Evolutionary conservation across 1,284 basidiomycete genomes (phyloP), one percentile per base, ranked within the genome.

Genomic region (Ceratorhiza oryzae-sativae): DNA sequence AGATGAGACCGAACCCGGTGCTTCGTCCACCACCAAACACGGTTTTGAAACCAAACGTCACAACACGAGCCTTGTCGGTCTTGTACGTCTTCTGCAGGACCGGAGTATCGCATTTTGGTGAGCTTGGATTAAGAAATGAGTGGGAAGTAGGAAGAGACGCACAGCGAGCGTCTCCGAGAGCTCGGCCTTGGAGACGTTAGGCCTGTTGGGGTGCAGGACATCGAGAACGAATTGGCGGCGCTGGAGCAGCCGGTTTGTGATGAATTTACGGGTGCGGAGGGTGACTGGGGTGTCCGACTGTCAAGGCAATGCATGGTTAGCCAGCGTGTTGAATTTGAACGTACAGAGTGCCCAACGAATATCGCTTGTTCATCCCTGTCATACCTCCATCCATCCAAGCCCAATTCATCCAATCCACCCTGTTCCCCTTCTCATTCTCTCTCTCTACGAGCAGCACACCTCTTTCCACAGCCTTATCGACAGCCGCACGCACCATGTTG

Each of bases 1-100:
- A 99, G 80, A 99, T 94, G 82, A 99, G 85, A 73, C 92, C 97
- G 82, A 99, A 99, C 73, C 96, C 97, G 65, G 95, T 97, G 83
- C 93, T 95, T 80, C 92, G 88, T 82, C 97, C 97, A 83, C 97
- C 97, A 93, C 97, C 97, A 84, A 98, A 99, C 74, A 93, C 91
- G 80, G 97, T 98, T 82, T 88, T 84, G 81, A 94, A 88, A 73
- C 92, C 92, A 74, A 93, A 94, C 62, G 90, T 86, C 68, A 93
- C 89, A 25, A 94, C 89, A 59, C 89, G 89, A 73, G 48, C 84
- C 79, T 84, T 84, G 74, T 86, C 84, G 48, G 86, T 80, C 84
- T 88, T 88, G 86, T 87, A 88, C 78, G 87, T 81, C 71, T 80
- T 81, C 53, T 70, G 30, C n/a, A n/a, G n/a, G n/a, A n/a, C n/a